A percentile compares a stretch with the other conserved stretches of the same genome.
phyloP scores from a whole-genome alignment of 176 grass and related monocot species.

The Guadua angustifolia region DNA sequence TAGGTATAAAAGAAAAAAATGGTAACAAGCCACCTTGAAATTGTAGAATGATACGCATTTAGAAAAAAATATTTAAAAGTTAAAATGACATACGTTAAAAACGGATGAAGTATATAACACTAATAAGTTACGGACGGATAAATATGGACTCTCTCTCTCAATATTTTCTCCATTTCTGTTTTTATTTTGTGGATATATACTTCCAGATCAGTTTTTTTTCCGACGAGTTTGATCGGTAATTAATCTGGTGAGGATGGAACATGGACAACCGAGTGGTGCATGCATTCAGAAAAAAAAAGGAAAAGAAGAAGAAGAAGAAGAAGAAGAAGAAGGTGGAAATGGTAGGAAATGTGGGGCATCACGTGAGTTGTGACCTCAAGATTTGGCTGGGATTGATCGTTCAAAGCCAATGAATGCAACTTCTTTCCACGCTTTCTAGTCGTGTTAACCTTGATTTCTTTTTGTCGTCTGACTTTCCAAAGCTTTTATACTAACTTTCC shows the following conservation, averaged over 20 bases:
- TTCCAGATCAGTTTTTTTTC: neutral
- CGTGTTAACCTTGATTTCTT: slow-evolving; percentile 26
- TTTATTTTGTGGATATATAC: neutral
- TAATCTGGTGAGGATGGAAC: neutral
- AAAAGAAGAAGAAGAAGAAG: too few relatives aligned
- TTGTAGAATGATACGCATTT: too few relatives aligned
- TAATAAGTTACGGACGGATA: neutral
- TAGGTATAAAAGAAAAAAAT: too few relatives aligned
- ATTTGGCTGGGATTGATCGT: slow-evolving; percentile 29
- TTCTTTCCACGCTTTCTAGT: neutral
- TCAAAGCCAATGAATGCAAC: neutral
- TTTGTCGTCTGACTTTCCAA: slow-evolving; percentile 29
- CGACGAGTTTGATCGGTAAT: neutral
- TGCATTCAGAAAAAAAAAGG: neutral
- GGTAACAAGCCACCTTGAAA: too few relatives aligned
- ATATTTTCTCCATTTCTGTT: neutral
- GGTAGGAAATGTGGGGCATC: slow-evolving; percentile 47
- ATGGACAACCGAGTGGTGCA: slow-evolving; percentile 15
- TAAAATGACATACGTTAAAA: too few relatives aligned
- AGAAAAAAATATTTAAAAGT: too few relatives aligned
- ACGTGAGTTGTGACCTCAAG: slow-evolving; percentile 29
- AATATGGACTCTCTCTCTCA: neutral
- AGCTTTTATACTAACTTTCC: neutral
- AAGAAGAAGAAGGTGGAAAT: too few relatives aligned
- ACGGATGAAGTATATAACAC: neutral